Evolutionary conservation across 805 yeast genomes (phyloP).

Genomic region (Wickerhamiella qilinensis): DNA sequence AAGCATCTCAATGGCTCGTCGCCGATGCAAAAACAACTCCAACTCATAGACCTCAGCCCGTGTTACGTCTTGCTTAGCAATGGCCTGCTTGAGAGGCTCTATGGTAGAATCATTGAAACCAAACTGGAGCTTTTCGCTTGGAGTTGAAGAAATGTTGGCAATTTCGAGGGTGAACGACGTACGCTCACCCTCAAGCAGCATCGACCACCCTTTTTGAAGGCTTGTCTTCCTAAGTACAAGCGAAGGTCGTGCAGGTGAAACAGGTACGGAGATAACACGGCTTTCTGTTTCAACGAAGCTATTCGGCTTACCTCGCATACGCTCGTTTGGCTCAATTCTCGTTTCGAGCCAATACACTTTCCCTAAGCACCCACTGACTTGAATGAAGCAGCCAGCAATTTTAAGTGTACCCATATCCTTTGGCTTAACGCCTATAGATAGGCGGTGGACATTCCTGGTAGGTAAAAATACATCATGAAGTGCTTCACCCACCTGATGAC

Average conservation of each 20-base stretch:
- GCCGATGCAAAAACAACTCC: slow-evolving; percentile 48
- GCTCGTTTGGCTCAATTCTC: slow-evolving; percentile 16
- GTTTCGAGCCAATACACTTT: slow-evolving; percentile 23
- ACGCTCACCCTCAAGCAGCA: slow-evolving; percentile 68
- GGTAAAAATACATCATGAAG: slow-evolving; percentile 17
- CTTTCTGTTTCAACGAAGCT: slow-evolving; percentile 8
- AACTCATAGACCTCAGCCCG: slow-evolving; percentile 57
- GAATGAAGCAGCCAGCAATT: slow-evolving; percentile 36
- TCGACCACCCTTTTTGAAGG: slow-evolving; percentile 47
- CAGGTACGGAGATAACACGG: slow-evolving; percentile 23
- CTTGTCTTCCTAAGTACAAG: slow-evolving; percentile 36
- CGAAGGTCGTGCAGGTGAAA: slow-evolving; percentile 38
- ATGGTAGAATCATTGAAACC: slow-evolving; percentile 59
- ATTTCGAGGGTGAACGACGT: slow-evolving; percentile 34
- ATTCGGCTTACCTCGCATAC: slow-evolving; percentile 10
- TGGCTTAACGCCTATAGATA: slow-evolving; percentile 11
- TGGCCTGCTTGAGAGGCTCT: slow-evolving; percentile 41
- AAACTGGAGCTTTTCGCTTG: slow-evolving; percentile 41
- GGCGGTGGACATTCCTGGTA: slow-evolving; percentile 14
- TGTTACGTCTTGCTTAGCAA: slow-evolving; percentile 30
- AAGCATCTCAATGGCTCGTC: slow-evolving; percentile 38
- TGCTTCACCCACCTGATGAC: slow-evolving; percentile 11
- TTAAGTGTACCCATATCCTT: slow-evolving; percentile 34
- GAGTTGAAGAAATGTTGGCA: slow-evolving; percentile 41
- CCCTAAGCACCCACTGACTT: slow-evolving; percentile 33